Percentiles rank a stretch among this genome's conserved stretches.
phyloP scores from a whole-genome alignment of 1,139 yeast genomes.

The Zygosaccharomyces pseudobailii region DNA sequence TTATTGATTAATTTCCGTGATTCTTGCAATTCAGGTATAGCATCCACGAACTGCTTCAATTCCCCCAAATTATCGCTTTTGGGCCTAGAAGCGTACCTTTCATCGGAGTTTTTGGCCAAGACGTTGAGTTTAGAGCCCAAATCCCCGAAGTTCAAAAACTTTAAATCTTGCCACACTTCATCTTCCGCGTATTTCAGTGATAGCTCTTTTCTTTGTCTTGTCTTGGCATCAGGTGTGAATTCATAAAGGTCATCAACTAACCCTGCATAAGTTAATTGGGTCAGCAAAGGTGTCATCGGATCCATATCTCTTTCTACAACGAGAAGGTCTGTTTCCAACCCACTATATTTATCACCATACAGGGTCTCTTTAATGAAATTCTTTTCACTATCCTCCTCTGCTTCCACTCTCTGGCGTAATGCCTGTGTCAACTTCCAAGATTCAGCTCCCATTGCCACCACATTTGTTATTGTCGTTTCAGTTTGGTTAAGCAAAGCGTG shows the following conservation, averaged over 20 bases:
- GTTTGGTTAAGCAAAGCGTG: conserved; percentile 21
- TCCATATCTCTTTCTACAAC: conserved; percentile 78
- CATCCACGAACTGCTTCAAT: conserved; percentile 67
- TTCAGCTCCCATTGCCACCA: conserved; percentile 25
- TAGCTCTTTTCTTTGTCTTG: conserved; percentile 24
- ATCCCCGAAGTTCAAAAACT: conserved; percentile 70
- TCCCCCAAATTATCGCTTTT: conserved; percentile 57
- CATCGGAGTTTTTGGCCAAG: conserved; percentile 66
- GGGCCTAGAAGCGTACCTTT: conserved; percentile 60
- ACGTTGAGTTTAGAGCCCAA: conserved; percentile 70
- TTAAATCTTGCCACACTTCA: conserved; percentile 45
- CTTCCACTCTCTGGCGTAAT: conserved; percentile 19
- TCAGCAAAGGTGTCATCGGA: conserved; percentile 61
- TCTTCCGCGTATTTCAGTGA: conserved; percentile 32
- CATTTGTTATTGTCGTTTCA: conserved; percentile 24
- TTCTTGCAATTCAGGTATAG: conserved; percentile 60
- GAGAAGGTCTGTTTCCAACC: conserved; percentile 50
- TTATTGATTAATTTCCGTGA: conserved; percentile 65
- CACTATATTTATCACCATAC: conserved; percentile 35
- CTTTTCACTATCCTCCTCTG: conserved; percentile 14
- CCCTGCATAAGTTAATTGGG: conserved; percentile 80
- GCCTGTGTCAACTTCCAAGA: conserved; percentile 21
- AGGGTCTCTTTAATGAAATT: conserved; percentile 24
- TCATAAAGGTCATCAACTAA: conserved; percentile 68
- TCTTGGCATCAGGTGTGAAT: conserved; percentile 38